phyloP scores from a whole-genome alignment of 805 yeast genomes.

The Lachancea sp. region DNA sequence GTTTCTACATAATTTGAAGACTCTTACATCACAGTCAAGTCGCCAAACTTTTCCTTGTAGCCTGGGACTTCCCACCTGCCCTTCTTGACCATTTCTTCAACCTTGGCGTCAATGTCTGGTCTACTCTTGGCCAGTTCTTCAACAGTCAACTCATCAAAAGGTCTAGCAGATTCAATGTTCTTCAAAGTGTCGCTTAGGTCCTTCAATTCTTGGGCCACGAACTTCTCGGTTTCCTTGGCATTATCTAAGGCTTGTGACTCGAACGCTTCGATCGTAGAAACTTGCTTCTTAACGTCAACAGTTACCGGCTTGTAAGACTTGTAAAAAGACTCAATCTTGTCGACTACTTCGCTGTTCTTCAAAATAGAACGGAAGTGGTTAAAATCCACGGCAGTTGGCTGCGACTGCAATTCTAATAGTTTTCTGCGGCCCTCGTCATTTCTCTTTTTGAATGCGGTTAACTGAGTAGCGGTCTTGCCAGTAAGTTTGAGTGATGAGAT shows the following conservation, averaged over 20 bases:
- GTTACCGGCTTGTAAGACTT: slow-evolving; percentile 73
- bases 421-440: slow-evolving; percentile 94
- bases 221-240: slow-evolving; percentile 86
- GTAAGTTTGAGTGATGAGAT: slow-evolving; percentile 83
- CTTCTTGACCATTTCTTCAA: slow-evolving; percentile 86
- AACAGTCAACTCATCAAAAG: slow-evolving; percentile 93
- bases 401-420: slow-evolving; percentile 61
- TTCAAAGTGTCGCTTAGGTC: slow-evolving; percentile 82
- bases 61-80: slow-evolving; percentile 98
- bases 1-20: slow-evolving; percentile 10
- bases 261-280: slow-evolving; percentile 86
- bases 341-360: slow-evolving; percentile 74
- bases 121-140: slow-evolving; percentile 92
- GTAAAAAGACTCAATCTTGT: slow-evolving; percentile 74
- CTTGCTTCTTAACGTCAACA: slow-evolving; percentile 80
- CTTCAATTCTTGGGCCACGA: slow-evolving; percentile 78
- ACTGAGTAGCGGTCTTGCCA: slow-evolving; percentile 83
- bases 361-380: slow-evolving; percentile 69
- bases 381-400: slow-evolving; percentile 76
- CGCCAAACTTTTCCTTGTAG: slow-evolving; percentile 97
- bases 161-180: slow-evolving; percentile 95
- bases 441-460: slow-evolving; percentile 94
- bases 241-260: slow-evolving; percentile 93
- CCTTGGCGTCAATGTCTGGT: slow-evolving; percentile 97
- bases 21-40: slow-evolving; percentile 76